Evolutionary conservation across 257 asterid genomes (phyloP), one percentile per base, ranked within the genome.

Genomic region (Cinchona pubescens): DNA sequence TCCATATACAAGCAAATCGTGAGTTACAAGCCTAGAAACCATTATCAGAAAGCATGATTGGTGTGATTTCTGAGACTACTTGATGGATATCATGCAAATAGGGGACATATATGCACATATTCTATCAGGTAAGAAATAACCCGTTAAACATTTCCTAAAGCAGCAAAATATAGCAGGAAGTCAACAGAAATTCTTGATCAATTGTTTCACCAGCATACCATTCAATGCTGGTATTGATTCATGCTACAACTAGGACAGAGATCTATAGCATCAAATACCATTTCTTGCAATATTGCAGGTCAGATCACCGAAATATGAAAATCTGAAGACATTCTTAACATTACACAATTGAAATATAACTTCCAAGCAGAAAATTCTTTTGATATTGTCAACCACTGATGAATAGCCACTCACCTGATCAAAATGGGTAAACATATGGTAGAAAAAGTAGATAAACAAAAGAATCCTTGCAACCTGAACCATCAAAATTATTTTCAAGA

Each of bases 401-500:
- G 67, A 74, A 77, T 37, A 42, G 48, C 58, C 49, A 79, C 86
- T 79, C 48, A 92, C 98, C 99, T 87, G 89, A 83, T 94, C 92
- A 82, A 89, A 90, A 87, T 94, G 96, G 79, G 72, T 64, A 48
- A 78, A 84, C 88, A 94, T 83, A 87, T 94, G 99, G 89, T 78
- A 88, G 92, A 87, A 89, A 76, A 88, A 83, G 89, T 79, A 87
- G 76, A 83, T 60, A 69, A 94, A 92, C 85, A 92, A 77, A 68
- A 94, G 58, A 53, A 94, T 80, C 88, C 98, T 86, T 43, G 97
- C 97, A 40, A 84, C 93, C 98, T 94, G 96, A 78, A 65, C 63
- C 62, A 63, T 76, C 62, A 40, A 19, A 69, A 53, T 48, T 63
- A 27, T 40, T 29, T 38, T 65, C 67, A 49, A 37, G 34, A 76